Base-by-base conservation (phyloP, 108 stramenopile species). In the Cyclostephanos tholiformis region DNA sequence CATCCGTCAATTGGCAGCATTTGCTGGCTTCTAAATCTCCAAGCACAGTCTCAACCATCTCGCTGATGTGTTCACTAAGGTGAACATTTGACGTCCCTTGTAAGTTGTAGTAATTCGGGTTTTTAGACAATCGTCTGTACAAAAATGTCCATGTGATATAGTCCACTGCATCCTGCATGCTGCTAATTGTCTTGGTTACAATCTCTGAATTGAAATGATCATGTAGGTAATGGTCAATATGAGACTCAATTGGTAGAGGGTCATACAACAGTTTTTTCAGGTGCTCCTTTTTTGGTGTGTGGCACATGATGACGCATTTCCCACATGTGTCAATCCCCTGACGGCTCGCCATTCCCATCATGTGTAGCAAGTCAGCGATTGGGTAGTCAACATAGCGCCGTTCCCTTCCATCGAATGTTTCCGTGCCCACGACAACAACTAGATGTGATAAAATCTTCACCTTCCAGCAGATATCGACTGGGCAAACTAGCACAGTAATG, bases 41-140 rank as follows among this genome's bases (percentile, higher is more conserved):
- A 63, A 99, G 84, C 8, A 96, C 87, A 14, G 90, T 85, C 85
- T 99, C 99, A 43, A 98, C 91, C 91, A 99, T 97, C 72, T 99
- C 99, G 72, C 97, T 98, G 49, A 99, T 76, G 75, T 97, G 94
- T 82, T 99, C 98, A 67, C 95, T 96, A n/a, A 99, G 83, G 68
- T 97, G 91, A 39, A 84, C 87, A 76, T 92, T 92, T 32, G 94
- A 90, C 23, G 93, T 89, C 30, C 96, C 98, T 61, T 80, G 88
- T 48, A 99, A 81, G 59, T 96, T 90, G 88, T 99, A 99, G 84
- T 98, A 99, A 49, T 97, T 99, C n/a, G 99, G 99, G 83, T 99
- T 99, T 74, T 98, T 91, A 4, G 90, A 76, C 25, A 99, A 86
- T 14, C 99, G 90, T n/a, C 99, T 88, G 74, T 98, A 99, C 66